Conservation (phyloP, 2,329 filamentous ascomycete genomes). For the Exophiala spinifera region DNA sequence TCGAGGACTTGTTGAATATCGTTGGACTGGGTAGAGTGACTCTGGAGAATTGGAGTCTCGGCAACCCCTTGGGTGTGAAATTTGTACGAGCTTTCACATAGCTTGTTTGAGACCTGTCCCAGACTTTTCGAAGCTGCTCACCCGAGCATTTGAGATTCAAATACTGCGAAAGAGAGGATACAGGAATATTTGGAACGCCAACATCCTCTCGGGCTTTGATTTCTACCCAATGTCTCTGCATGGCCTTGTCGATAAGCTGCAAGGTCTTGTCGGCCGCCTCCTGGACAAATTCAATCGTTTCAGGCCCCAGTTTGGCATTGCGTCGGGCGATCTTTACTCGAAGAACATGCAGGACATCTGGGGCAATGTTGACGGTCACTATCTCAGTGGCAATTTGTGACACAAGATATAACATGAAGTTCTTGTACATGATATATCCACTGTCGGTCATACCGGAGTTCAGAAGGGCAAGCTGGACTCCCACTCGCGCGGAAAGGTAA, state of each 20-base stretch:
- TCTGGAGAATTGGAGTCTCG: neutral
- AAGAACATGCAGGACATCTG: constrained; percentile 41
- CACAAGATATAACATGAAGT: constrained; percentile 51
- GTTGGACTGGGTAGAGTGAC: constrained; percentile 2
- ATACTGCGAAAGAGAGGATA: neutral
- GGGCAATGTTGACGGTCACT: constrained; percentile 17
- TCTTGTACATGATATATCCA: constrained; percentile 45
- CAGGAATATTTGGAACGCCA: constrained; percentile 1
- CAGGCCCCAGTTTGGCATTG: constrained; percentile 40
- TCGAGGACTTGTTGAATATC: constrained; percentile 3
- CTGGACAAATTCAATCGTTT: constrained; percentile 10
- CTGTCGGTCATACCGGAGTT: constrained; percentile 19
- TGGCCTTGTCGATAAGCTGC: constrained; percentile 14
- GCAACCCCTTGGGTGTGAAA: neutral
- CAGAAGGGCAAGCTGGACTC: constrained; percentile 41
- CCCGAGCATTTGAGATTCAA: constrained; percentile 4
- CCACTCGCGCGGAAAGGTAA: constrained; percentile 56
- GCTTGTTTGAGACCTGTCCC: constrained; percentile 9
- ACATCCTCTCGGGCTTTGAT: constrained; percentile 13
- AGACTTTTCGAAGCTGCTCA: neutral
- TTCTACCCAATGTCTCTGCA: constrained; percentile 7
- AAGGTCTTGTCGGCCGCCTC: constrained; percentile 10
- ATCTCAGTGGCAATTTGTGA: constrained; percentile 34
- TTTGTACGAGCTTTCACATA: constrained; percentile 4
- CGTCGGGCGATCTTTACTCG: constrained; percentile 46